A percentile compares a stretch with the other conserved stretches of the same genome.
Evolutionary conservation across 192 early-diverging fungal species (phyloP).

Genomic region (Lunasporangiospora selenospora): DNA sequence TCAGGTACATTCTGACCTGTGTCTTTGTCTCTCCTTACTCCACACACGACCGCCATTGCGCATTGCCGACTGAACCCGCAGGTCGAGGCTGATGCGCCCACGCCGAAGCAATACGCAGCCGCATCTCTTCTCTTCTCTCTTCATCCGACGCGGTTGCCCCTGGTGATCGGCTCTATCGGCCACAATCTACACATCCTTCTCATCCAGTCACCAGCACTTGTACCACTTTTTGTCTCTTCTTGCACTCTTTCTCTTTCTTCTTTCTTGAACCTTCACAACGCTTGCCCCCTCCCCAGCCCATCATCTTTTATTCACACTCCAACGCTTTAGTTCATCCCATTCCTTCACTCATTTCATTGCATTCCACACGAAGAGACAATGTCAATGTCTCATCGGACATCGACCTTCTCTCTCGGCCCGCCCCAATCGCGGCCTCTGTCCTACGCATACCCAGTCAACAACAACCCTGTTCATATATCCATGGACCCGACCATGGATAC

Average conservation of each 20-base stretch:
- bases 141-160: no score
- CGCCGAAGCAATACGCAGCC: not conserved
- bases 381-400: not conserved
- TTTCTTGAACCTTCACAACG: not conserved
- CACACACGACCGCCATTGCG: no score
- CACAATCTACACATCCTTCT: not conserved
- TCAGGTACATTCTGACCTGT: not conserved
- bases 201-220: slow-evolving; percentile 1
- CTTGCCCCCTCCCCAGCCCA: not conserved
- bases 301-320: not conserved
- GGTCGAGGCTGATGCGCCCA: no score
- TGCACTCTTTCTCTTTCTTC: not conserved
- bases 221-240: no score
- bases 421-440: no score
- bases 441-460: no score
- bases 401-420: not conserved
- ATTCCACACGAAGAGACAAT: not conserved
- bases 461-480: no score
- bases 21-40: not conserved
- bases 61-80: no score
- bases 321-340: not conserved
- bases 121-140: not conserved
- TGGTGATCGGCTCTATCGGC: not conserved
- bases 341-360: not conserved
- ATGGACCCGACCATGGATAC: no score